These are phyloP conservation scores for Dactylellina haptotyla DNA, from an alignment of 2,329 filamentous ascomycete species.

Conservation along the genomic window DNA sequence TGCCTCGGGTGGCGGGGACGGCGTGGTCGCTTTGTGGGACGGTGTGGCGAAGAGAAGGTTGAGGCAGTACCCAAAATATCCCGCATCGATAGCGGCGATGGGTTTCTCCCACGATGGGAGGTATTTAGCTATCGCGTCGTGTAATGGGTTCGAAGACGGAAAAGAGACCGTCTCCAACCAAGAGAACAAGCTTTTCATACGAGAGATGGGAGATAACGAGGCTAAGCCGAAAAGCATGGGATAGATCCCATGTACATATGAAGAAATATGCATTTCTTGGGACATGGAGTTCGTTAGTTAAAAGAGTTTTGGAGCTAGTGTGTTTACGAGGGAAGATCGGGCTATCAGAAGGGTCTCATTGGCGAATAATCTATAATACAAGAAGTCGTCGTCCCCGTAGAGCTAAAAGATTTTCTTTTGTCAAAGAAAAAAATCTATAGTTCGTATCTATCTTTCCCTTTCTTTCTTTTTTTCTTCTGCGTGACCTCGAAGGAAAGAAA, in stretches of 20 bases:
- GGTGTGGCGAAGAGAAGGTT: slow-evolving; percentile 89
- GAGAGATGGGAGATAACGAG: slow-evolving; percentile 86
- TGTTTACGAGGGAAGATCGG: background rate
- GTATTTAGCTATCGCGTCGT: slow-evolving; percentile 80
- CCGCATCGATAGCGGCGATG: slow-evolving; percentile 79
- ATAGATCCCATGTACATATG: slow-evolving; percentile 60
- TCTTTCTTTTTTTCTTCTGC: background rate
- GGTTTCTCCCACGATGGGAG: slow-evolving; percentile 81
- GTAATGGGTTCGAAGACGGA: slow-evolving; percentile 87
- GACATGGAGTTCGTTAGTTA: background rate
- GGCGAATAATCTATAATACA: slow-evolving; percentile 48
- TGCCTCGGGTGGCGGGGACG: slow-evolving; percentile 87
- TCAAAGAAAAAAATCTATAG: background rate
- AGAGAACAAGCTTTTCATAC: slow-evolving; percentile 79
- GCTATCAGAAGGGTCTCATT: background rate
- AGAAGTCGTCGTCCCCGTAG: slow-evolving; percentile 3
- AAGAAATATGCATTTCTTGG: background rate
- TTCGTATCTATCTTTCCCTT: background rate
- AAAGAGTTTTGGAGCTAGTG: background rate
- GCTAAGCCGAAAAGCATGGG: slow-evolving; percentile 85
- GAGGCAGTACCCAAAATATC: slow-evolving; percentile 85
- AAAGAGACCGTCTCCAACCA: slow-evolving; percentile 77
- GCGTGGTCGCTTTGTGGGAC: slow-evolving; percentile 92
- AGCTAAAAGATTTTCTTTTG: background rate
- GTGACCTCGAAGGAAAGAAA: background rate